Evolutionary conservation across 306 rosid genomes (phyloP).

Genomic region (Pachyrhizus erosus): DNA sequence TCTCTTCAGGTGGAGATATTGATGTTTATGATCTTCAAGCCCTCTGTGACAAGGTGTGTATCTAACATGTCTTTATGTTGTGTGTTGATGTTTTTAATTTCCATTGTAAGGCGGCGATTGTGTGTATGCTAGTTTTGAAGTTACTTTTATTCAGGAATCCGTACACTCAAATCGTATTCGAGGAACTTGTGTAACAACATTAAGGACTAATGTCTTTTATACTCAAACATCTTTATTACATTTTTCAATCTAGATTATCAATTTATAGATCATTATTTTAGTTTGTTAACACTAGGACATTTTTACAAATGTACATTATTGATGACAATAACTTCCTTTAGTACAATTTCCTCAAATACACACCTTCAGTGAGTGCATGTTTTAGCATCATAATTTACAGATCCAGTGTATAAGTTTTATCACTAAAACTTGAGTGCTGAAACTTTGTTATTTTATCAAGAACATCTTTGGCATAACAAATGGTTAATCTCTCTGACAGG

Average conservation of each 20-base stretch:
- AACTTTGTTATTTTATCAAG: conserved; percentile 5
- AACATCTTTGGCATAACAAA: conserved; percentile 10
- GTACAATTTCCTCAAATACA: background rate
- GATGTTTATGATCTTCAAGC: conserved; percentile 94
- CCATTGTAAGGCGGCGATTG: conserved; percentile 8
- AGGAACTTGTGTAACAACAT: background rate
- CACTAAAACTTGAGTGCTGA: background rate
- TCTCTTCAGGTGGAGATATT: conserved; percentile 87
- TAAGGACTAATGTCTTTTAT: background rate
- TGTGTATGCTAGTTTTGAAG: conserved; percentile 30
- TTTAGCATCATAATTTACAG: background rate
- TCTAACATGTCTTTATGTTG: conserved; percentile 26
- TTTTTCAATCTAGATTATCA: background rate
- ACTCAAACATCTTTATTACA: background rate
- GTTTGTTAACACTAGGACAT: conserved; percentile 3
- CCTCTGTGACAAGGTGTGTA: conserved; percentile 84
- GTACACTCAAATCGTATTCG: conserved; percentile 16
- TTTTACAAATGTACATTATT: conserved; percentile 17
- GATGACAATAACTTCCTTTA: conserved; percentile 14
- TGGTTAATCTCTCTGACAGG: conserved; percentile 57
- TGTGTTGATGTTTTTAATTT: conserved; percentile 23
- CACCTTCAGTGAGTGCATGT: background rate
- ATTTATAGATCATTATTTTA: conserved; percentile 17
- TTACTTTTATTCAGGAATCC: conserved; percentile 10
- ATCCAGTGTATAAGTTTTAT: conserved; percentile 1